Conservation (phyloP, 306 rosid species). For the Arachis stenosperma region DNA sequence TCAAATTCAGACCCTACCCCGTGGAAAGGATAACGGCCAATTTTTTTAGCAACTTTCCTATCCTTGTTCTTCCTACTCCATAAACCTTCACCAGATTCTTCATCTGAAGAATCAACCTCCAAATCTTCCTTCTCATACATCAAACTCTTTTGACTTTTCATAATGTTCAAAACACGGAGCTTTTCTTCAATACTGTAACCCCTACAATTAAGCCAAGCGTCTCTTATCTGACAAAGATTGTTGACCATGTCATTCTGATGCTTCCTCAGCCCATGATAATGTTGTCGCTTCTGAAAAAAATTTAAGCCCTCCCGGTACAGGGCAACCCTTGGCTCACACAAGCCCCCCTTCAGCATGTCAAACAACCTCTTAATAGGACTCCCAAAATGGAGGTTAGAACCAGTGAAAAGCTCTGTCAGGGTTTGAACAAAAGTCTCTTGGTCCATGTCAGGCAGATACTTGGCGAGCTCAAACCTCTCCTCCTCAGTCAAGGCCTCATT, state of each 20-base stretch:
- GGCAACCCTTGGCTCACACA: conserved; percentile 97
- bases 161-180: conserved; percentile 85
- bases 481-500: conserved; percentile 86
- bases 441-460: conserved; percentile 91
- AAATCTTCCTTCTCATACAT: conserved; percentile 79
- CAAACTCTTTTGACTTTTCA: conserved; percentile 89
- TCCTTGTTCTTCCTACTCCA: conserved; percentile 64
- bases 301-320: conserved; percentile 86
- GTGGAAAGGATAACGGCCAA: conserved; percentile 50
- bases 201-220: conserved; percentile 90
- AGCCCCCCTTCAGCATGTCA: conserved; percentile 90
- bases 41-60: conserved; percentile 55
- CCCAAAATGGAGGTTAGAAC: conserved; percentile 85
- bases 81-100: conserved; percentile 70
- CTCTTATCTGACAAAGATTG: conserved; percentile 89
- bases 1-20: conserved; percentile 58
- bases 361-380: conserved; percentile 82
- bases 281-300: conserved; percentile 79
- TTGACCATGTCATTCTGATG: conserved; percentile 87
- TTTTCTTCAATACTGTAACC: conserved; percentile 94
- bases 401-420: conserved; percentile 75
- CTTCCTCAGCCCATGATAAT: conserved; percentile 89
- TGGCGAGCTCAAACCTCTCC: conserved; percentile 82
- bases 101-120: conserved; percentile 72
- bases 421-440: conserved; percentile 77